Evolutionary conservation across 1,139 yeast species (phyloP), one percentile per base, ranked within the genome.

Genomic region (Eremothecium coryli): DNA sequence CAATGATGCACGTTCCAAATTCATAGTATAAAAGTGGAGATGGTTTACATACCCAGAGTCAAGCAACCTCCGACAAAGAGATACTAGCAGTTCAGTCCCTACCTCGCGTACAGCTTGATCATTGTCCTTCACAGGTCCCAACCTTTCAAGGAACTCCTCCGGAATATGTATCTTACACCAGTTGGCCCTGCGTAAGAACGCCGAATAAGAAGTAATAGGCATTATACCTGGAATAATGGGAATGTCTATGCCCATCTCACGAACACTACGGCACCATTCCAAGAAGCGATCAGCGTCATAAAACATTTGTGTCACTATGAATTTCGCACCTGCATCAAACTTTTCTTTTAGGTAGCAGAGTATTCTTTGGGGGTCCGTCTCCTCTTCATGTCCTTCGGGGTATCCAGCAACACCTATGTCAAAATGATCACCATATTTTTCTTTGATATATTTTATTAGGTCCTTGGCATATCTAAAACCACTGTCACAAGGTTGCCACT

Each of bases 181-280:
- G 40, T 76, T 78, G 11, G 96, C 95, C 54, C 98, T 75, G 62
- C 98, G 78, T 45, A 85, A 61, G 55, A 90, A 90, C 3, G 95
- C 77, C 23, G 93, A 84, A 61, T 88, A 88, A 7, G 96, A 85
- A 13, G 95, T 79, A 42, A 90, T 88, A 15, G 98, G 98, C 98
- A 90, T 90, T 59, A 90, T 86, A 17, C 98, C 98, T 1, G 98
- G 98, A 42, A 90, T 81, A 47, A 90, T 82, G 26, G 97, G 97
- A 37, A 82, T 76, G 30, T 68, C 68, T 44, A 90, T 71, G n/a
- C 95, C 97, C 21, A 68, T 67, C 22, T 68, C 74, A 45, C 93
- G 71, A 40, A 93, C 71, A 43, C 67, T 62, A 17, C 66, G 59
- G 50, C 93, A 86, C 98, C 98, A 90, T 18, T 61, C 48, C 39